Conservation (phyloP, 2,329 filamentous ascomycete species). For the Colletotrichum sublineola region DNA sequence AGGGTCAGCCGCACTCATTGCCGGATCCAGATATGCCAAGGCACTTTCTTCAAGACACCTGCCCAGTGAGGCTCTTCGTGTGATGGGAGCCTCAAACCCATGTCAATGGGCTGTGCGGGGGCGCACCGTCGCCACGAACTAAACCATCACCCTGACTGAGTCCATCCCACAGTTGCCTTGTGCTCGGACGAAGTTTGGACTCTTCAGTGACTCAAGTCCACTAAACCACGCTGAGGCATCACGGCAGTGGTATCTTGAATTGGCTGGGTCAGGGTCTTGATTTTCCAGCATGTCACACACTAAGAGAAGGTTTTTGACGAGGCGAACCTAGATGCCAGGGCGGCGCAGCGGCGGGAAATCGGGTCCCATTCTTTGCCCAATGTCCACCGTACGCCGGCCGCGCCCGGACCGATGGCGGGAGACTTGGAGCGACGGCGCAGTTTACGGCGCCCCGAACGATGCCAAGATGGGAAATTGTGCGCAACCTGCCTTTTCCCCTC, state of each 20-base stretch:
- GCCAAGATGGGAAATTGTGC: constrained; percentile 19
- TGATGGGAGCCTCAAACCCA: not conserved
- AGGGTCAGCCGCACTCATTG: not conserved
- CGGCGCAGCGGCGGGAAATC: constrained; percentile 15
- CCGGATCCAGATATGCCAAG: not conserved
- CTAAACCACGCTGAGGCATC: constrained; percentile 14
- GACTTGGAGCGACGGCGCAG: constrained; percentile 6
- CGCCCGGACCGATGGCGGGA: constrained; percentile 29
- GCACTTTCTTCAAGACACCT: not conserved
- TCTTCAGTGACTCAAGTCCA: constrained; percentile 3
- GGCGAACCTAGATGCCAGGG: constrained; percentile 24
- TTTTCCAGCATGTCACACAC: constrained; percentile 25
- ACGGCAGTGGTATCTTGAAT: constrained; percentile 8
- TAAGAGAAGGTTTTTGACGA: constrained; percentile 27
- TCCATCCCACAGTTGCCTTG: not conserved
- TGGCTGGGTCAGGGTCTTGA: constrained; percentile 33
- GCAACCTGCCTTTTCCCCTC: not conserved
- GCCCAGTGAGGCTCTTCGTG: not conserved
- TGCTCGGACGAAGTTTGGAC: constrained; percentile 39
- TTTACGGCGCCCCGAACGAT: constrained; percentile 7
- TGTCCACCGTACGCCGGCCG: not conserved
- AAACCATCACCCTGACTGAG: constrained; percentile 3
- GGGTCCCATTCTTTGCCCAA: constrained; percentile 1
- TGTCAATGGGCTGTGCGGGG: not conserved
- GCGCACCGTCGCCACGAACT: not conserved